phyloP scores from a whole-genome alignment of 257 asterid genomes.

The Cynanchum wilfordii region DNA sequence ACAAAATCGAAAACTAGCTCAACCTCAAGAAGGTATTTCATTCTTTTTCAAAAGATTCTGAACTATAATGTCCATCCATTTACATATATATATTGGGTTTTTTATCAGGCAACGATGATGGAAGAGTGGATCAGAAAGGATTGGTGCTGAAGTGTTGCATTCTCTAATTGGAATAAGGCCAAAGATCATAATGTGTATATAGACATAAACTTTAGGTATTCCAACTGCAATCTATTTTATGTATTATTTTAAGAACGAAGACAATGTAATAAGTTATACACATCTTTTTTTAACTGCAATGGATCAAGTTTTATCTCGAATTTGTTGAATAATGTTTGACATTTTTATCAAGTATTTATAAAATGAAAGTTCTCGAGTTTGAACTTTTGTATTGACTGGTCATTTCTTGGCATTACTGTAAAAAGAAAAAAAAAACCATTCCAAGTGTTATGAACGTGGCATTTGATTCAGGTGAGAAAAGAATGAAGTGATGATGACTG shows the following conservation, averaged over 20 bases:
- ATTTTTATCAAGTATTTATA: not conserved
- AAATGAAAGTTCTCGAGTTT: too few species aligned
- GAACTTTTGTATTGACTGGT: too few species aligned
- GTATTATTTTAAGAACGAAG: not conserved
- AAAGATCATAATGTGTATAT: conserved; percentile 29
- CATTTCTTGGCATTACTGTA: not conserved
- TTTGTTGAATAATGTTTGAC: not conserved
- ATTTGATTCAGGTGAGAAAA: not conserved
- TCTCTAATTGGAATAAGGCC: conserved; percentile 31
- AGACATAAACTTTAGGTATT: conserved; percentile 9
- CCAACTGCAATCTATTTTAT: not conserved
- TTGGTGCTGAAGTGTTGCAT: conserved; percentile 63
- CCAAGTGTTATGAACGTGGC: not conserved
- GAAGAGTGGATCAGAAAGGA: conserved; percentile 70
- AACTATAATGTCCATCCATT: not conserved
- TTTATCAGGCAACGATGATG: conserved; percentile 59
- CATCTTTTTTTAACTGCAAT: not conserved
- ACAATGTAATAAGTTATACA: not conserved
- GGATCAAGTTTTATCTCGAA: conserved; percentile 4
- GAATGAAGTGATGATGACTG: not conserved
- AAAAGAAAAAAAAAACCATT: not conserved
- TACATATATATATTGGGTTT: too few species aligned
- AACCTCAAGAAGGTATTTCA: conserved; percentile 58
- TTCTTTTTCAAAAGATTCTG: too few species aligned
- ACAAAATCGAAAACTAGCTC: conserved; percentile 71